Evolutionary conservation across 2,329 filamentous ascomycete genomes (phyloP).

Genomic region (Trichoderma brevicompactum): DNA sequence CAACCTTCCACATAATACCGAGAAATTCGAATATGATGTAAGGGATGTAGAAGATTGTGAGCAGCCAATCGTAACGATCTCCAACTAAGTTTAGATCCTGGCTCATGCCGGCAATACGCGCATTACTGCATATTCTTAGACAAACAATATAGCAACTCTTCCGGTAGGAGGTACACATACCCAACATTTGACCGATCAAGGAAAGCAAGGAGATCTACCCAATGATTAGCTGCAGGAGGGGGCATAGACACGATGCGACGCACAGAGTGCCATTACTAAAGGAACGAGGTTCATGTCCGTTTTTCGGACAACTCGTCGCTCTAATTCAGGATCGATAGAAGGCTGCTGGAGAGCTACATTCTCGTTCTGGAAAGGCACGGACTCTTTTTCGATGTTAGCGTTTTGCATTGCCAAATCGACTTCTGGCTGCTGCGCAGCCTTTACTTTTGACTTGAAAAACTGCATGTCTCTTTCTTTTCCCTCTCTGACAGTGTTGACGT

Average conservation of each 20-base stretch:
- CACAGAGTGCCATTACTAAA: slow-evolving; percentile 29
- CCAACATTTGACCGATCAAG: slow-evolving; percentile 34
- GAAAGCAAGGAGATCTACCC: slow-evolving; percentile 32
- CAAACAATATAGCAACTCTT: not conserved
- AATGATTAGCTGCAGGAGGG: not conserved
- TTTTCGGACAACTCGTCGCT: slow-evolving; percentile 32
- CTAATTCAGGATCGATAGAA: slow-evolving; percentile 32
- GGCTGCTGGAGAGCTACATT: slow-evolving; percentile 26
- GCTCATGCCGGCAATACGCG: slow-evolving; percentile 35
- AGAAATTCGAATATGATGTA: slow-evolving; percentile 36
- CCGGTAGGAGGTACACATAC: slow-evolving; percentile 20
- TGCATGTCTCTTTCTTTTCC: not conserved
- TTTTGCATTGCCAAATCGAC: not conserved
- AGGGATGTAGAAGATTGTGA: slow-evolving; percentile 37
- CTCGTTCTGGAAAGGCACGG: slow-evolving; percentile 1
- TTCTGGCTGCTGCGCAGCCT: not conserved
- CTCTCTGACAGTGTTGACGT: not conserved
- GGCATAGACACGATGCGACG: not conserved
- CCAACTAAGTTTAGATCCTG: slow-evolving; percentile 32
- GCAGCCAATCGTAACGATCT: slow-evolving; percentile 35
- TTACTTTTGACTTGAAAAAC: not conserved
- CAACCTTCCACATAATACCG: slow-evolving; percentile 35
- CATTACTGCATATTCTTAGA: slow-evolving; percentile 30
- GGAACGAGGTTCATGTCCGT: slow-evolving; percentile 31
- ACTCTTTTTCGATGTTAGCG: slow-evolving; percentile 3